These are phyloP conservation scores for Dothistroma septosporum DNA, from an alignment of 2,329 filamentous ascomycete species.

Conservation along the genomic window DNA sequence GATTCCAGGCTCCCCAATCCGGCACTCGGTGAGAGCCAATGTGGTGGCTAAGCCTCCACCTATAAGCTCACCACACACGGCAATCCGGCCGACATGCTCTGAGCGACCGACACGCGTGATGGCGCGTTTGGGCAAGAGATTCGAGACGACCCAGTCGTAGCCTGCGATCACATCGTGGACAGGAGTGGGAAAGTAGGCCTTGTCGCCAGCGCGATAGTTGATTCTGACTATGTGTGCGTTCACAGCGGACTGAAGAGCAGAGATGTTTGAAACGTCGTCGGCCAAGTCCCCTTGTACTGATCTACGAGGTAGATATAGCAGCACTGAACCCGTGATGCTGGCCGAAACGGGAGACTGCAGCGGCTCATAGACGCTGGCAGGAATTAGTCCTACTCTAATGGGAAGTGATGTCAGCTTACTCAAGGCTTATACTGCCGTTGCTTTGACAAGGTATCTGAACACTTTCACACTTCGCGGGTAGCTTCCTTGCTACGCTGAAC, in stretches of 20 bases:
- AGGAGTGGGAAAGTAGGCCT: conserved; percentile 42
- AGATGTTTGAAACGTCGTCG: conserved; percentile 31
- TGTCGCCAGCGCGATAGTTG: conserved; percentile 42
- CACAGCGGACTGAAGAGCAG: conserved; percentile 36
- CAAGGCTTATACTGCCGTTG: conserved; percentile 41
- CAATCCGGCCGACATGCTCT: conserved; percentile 35
- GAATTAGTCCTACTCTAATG: background rate
- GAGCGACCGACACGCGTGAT: conserved; percentile 27
- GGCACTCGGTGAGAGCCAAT: conserved; percentile 50
- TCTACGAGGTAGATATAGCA: conserved; percentile 44
- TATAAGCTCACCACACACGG: conserved; percentile 46
- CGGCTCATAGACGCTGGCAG: conserved; percentile 19
- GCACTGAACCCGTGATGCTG: conserved; percentile 12
- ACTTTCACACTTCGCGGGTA: background rate
- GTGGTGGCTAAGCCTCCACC: conserved; percentile 48
- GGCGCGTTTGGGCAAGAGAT: conserved; percentile 33
- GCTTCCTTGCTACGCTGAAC: background rate
- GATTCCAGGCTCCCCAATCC: conserved; percentile 38
- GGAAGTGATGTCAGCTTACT: conserved; percentile 31
- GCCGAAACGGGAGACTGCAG: conserved; percentile 27
- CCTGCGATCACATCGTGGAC: conserved; percentile 46
- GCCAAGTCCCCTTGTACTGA: conserved; percentile 33
- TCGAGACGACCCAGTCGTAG: conserved; percentile 46
- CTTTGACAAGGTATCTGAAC: conserved; percentile 36
- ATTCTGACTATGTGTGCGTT: conserved; percentile 42